Conservation (phyloP, 306 rosid species). For the Betula pendula region DNA sequence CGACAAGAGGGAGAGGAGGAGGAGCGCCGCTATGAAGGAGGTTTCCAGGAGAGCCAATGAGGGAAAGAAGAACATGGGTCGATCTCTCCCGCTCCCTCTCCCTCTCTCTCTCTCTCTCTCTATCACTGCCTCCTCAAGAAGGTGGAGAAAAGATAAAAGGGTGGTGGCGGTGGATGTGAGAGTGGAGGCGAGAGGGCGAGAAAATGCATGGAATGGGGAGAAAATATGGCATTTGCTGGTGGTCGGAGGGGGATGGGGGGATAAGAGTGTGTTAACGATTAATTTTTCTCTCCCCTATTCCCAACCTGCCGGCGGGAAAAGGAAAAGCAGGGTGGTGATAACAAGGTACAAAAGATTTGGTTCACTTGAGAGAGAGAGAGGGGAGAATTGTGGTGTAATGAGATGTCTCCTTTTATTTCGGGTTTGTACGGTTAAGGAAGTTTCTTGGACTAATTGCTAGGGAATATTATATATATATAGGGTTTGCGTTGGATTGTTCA, state of each 20-base stretch:
- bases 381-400: conserved; percentile 48
- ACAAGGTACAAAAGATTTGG: conserved; percentile 21
- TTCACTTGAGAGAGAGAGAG: conserved; percentile 10
- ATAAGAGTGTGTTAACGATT: neutral
- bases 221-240: conserved; percentile 23
- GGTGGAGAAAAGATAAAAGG: neutral
- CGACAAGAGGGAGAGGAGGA: conserved; percentile 60
- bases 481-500: too few relatives aligned
- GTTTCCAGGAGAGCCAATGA: conserved; percentile 41
- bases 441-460: neutral
- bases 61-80: conserved; percentile 58
- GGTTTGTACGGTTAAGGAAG: conserved; percentile 18
- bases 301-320: conserved; percentile 57
- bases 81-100: neutral
- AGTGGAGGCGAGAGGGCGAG: conserved; percentile 43
- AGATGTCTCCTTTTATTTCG: conserved; percentile 44
- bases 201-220: conserved; percentile 32
- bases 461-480: too few relatives aligned
- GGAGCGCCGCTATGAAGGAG: conserved; percentile 39
- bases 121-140: neutral
- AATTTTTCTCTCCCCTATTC: conserved; percentile 41
- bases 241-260: conserved; percentile 27
- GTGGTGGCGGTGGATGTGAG: conserved; percentile 34
- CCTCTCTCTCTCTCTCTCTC: neutral
- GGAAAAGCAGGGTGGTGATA: conserved; percentile 31